These are phyloP conservation scores for Symbiodinium natans DNA, from an alignment of 73 alveolate genomes.

Conservation along the genomic window DNA sequence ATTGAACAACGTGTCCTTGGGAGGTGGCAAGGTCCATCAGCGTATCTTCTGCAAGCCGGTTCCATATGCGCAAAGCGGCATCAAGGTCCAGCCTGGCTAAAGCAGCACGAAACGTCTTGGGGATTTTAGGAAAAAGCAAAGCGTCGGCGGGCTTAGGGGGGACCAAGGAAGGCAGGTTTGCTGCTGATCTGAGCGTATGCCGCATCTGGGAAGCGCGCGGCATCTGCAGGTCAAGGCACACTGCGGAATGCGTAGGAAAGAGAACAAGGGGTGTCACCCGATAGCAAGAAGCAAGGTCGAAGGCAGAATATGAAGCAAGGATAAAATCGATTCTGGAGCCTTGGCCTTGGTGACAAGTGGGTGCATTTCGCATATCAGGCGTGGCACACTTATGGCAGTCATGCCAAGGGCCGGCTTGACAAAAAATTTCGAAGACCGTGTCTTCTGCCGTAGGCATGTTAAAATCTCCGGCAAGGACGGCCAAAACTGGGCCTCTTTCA, in stretches of 20 bases:
- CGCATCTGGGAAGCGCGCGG: conserved; percentile 1
- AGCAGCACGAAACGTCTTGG: neutral
- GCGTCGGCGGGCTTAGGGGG: neutral
- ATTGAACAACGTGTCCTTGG: neutral
- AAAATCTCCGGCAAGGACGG: neutral
- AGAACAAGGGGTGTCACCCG: neutral
- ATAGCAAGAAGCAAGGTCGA: neutral
- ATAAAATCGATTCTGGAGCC: conserved; percentile 14
- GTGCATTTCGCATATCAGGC: neutral
- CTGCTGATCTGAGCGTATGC: too few relatives aligned
- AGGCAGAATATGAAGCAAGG: neutral
- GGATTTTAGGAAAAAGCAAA: neutral
- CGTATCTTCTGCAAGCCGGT: neutral
- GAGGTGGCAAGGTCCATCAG: neutral
- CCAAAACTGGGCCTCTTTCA: neutral
- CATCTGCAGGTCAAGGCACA: neutral
- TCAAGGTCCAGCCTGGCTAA: neutral
- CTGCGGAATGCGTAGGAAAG: neutral
- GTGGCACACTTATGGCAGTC: neutral
- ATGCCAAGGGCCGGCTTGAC: neutral
- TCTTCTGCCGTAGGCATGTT: neutral
- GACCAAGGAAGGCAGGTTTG: neutral
- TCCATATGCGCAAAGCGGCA: neutral
- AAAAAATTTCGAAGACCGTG: neutral
- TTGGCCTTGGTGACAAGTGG: neutral